Conservation (phyloP, 805 yeast species). For the Hanseniaspora singularis region DNA sequence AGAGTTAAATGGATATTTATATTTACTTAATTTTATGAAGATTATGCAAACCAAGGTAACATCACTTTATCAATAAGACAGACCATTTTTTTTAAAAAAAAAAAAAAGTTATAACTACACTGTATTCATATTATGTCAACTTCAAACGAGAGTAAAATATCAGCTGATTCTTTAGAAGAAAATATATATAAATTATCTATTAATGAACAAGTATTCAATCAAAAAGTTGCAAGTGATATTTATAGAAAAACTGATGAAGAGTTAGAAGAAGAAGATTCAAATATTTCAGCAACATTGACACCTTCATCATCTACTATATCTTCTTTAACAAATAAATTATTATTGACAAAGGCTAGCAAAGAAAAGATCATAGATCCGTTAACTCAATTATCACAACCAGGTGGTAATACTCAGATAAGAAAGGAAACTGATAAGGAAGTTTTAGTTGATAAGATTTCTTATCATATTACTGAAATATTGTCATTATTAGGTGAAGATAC, state of each 20-base stretch:
- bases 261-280: neutral
- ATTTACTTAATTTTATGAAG: too few species aligned
- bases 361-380: neutral
- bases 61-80: too few species aligned
- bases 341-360: neutral
- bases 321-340: neutral
- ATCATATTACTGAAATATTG: conserved; percentile 38
- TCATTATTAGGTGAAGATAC: conserved; percentile 86
- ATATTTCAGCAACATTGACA: neutral
- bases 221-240: neutral
- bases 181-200: too few species aligned
- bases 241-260: neutral
- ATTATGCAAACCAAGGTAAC: too few species aligned
- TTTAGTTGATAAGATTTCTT: conserved; percentile 2
- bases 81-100: too few species aligned
- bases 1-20: too few species aligned
- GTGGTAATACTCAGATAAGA: conserved; percentile 3
- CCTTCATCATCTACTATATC: neutral
- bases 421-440: neutral
- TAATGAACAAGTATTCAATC: neutral
- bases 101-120: too few species aligned
- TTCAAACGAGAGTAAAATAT: too few species aligned
- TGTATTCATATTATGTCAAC: too few species aligned
- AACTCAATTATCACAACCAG: conserved; percentile 1
- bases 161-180: neutral